A percentile compares a stretch with the other conserved stretches of the same genome.
These are phyloP conservation scores for Carpinus fangiana DNA, from an alignment of 306 rosid species.

Conservation along the genomic window DNA sequence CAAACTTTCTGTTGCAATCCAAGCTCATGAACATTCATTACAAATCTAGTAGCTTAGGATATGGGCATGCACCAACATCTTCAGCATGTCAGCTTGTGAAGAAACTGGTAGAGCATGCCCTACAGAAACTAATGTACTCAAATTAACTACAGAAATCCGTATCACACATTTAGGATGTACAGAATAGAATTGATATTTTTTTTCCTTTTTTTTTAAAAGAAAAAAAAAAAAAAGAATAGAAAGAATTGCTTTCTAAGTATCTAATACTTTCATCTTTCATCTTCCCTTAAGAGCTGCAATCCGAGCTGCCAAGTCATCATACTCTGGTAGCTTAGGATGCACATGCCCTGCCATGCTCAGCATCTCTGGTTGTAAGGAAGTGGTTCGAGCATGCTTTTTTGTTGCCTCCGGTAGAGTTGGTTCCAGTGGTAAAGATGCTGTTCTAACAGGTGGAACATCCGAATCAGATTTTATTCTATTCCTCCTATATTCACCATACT, in stretches of 20 bases:
- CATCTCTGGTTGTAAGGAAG: conserved; percentile 43
- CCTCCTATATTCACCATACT: conserved; percentile 16
- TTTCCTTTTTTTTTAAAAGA: not conserved
- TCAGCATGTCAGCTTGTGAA: not conserved
- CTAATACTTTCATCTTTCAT: conserved; percentile 17
- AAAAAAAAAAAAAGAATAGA: not conserved
- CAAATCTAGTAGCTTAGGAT: not conserved
- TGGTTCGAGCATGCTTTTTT: conserved; percentile 22
- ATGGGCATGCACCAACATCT: not conserved
- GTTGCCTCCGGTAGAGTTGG: conserved; percentile 13
- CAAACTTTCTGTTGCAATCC: not conserved
- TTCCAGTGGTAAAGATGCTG: conserved; percentile 41
- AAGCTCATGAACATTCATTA: not conserved
- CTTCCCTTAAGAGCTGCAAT: conserved; percentile 51
- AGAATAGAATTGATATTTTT: not conserved
- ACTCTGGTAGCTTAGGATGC: conserved; percentile 76
- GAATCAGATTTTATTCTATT: conserved; percentile 15
- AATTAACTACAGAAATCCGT: not conserved
- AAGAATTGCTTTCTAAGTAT: not conserved
- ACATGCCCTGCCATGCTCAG: conserved; percentile 28
- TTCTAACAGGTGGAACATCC: conserved; percentile 25
- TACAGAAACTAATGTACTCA: no score
- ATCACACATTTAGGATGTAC: not conserved
- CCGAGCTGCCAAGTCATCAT: conserved; percentile 61
- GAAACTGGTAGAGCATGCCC: not conserved